Evolutionary conservation across 805 yeast genomes (phyloP), one percentile per base, ranked within the genome.

Genomic region (Candida pseudoglaebosa): DNA sequence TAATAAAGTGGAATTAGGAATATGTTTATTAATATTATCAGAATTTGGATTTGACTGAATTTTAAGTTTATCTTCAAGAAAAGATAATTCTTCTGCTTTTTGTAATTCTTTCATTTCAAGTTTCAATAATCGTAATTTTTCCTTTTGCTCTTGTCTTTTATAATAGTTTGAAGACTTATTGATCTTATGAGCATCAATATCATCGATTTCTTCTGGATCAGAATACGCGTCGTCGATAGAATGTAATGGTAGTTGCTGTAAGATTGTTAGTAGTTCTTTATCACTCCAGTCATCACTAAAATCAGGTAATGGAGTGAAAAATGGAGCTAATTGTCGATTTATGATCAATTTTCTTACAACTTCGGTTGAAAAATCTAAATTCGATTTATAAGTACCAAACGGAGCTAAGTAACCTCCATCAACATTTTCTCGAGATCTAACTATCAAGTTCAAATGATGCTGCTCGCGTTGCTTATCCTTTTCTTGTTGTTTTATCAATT

Each of bases 341-440:
- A 80, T 66, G 16, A 91, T 84, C 28, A 84, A 65, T 13, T 66
- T 73, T 38, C 85, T 73, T n/a, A 93, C 97, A 3, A 83, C 67
- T 12, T 75, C 75, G 12, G 84, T 75, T 51, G 83, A 76, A 62
- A 78, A 91, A 57, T 86, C 95, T 39, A 83, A 58, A 49, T 80
- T 82, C 34, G 84, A 80, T 46, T 80, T 77, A 61, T 91, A 91
- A 22, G 85, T 84, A 2, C 97, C 97, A 61, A 77, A 86, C 0
- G 98, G 96, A 1, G 95, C 96, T 46, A 91, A 62, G 55, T 67
- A 89, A 2, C 99, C 99, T 14, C 99, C 99, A 62, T 93, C 98
- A 12, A 91, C 95, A 45, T 69, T 77, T 53, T 87, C 95, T 28
- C 69, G 69, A 50, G 60, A 74, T 44, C 73, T 67, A 2, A 84